Evolutionary conservation across 768 basidiomycete species (phyloP).

Genomic region (Leccinum rimulosum): DNA sequence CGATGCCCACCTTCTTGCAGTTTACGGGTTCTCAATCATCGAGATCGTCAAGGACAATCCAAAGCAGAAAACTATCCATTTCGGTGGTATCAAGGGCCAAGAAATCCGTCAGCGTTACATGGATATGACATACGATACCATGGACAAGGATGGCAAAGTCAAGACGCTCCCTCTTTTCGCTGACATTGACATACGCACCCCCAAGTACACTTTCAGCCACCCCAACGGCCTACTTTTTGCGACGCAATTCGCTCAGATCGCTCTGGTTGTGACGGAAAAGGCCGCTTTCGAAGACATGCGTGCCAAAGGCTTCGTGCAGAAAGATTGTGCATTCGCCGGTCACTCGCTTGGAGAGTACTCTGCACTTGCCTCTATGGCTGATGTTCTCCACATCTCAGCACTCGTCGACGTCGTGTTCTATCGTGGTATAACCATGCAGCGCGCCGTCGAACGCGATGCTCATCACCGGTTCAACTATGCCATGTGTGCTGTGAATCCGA

Average conservation of each 20-base stretch:
- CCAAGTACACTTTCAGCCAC: constrained; percentile 97
- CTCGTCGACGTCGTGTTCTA: constrained; percentile 99
- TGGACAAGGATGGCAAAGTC: constrained; percentile 94
- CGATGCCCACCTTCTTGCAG: constrained; percentile 87
- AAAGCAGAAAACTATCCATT: constrained; percentile 97
- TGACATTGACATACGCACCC: constrained; percentile 92
- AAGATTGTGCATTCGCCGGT: constrained; percentile 90
- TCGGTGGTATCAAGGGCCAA: constrained; percentile 98
- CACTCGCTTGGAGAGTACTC: constrained; percentile 99
- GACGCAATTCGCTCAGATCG: constrained; percentile 98
- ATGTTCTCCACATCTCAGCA: constrained; percentile 91
- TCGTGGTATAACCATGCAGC: constrained; percentile 99
- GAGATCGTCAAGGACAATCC: constrained; percentile 99
- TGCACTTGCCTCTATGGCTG: constrained; percentile 95
- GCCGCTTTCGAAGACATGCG: constrained; percentile 99
- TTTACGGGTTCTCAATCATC: constrained; percentile 97
- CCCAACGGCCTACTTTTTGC: constrained; percentile 94
- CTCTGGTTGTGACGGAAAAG: constrained; percentile 96
- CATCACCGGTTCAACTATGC: constrained; percentile 94
- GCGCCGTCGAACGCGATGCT: constrained; percentile 94
- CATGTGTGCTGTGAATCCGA: constrained; percentile 99
- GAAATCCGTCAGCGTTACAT: constrained; percentile 99
- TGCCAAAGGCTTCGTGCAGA: constrained; percentile 91
- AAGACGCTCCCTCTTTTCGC: constrained; percentile 95
- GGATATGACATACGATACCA: constrained; percentile 98